These are phyloP conservation scores for Sporobolomyces roseus DNA, from an alignment of 768 basidiomycete species.

Conservation along the genomic window DNA sequence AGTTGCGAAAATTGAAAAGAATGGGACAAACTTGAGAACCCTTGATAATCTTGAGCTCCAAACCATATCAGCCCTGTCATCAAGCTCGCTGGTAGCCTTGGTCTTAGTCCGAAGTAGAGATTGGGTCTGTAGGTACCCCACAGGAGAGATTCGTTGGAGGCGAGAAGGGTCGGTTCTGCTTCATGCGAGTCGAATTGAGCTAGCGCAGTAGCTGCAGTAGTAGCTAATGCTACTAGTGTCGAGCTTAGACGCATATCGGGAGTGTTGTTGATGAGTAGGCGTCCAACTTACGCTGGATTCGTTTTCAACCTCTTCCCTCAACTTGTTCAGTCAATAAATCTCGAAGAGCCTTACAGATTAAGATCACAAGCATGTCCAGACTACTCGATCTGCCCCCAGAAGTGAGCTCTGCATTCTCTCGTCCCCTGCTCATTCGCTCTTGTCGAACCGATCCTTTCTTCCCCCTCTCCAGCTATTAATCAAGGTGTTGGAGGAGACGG, in stretches of 20 bases:
- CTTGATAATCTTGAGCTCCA: constrained; percentile 77
- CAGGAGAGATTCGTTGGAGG: constrained; percentile 24
- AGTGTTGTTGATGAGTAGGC: background rate
- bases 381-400: constrained; percentile 1
- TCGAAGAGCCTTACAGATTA: background rate
- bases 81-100: constrained; percentile 78
- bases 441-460: background rate
- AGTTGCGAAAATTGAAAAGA: background rate
- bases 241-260: background rate
- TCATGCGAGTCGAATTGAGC: background rate
- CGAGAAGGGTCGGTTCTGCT: background rate
- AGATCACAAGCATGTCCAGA: background rate
- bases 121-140: constrained; percentile 89
- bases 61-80: constrained; percentile 94
- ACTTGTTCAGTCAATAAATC: background rate
- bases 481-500: background rate
- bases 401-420: background rate
- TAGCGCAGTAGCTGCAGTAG: background rate
- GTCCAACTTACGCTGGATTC: too few species aligned
- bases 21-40: constrained; percentile 52
- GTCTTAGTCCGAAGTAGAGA: constrained; percentile 89
- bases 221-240: background rate
- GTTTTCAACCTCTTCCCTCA: background rate
- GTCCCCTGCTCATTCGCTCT: background rate
- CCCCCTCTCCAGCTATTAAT: constrained; percentile 14